phyloP scores from a whole-genome alignment of 2,329 filamentous ascomycete species.

The Lachnellula suecica region DNA sequence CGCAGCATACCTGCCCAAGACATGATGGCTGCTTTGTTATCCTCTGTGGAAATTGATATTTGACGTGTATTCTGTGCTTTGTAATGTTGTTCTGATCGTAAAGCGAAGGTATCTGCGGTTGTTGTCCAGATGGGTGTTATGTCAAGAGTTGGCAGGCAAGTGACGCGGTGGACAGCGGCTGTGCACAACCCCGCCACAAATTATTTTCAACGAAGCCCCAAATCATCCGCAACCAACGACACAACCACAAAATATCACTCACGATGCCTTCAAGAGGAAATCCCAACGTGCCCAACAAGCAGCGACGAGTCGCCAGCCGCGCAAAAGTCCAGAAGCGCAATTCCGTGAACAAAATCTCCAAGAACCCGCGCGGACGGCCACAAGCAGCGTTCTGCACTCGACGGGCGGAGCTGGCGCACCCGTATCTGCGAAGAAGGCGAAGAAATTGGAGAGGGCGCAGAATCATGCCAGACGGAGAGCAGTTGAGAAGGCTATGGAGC shows the following conservation, averaged over 20 bases:
- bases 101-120: background rate
- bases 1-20: constrained; percentile 45
- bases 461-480: constrained; percentile 32
- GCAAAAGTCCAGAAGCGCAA: constrained; percentile 32
- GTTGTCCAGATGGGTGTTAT: background rate
- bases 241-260: constrained; percentile 1
- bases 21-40: constrained; percentile 35
- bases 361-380: constrained; percentile 32
- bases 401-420: constrained; percentile 33
- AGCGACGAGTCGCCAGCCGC: constrained; percentile 28
- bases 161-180: background rate
- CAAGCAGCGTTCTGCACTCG: constrained; percentile 30
- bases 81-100: too few relatives aligned
- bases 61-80: too few relatives aligned
- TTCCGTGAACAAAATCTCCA: constrained; percentile 26
- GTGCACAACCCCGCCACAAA: constrained; percentile 7
- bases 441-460: constrained; percentile 32
- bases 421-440: constrained; percentile 33
- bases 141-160: background rate
- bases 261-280: constrained; percentile 35
- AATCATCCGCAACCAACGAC: background rate
- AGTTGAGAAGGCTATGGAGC: constrained; percentile 31
- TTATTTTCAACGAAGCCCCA: background rate
- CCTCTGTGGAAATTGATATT: background rate
- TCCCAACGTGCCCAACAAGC: constrained; percentile 35